Evolutionary conservation across 2,329 filamentous ascomycete species (phyloP), one percentile per base, ranked within the genome.

Genomic region (Arthrocladium fulminans): DNA sequence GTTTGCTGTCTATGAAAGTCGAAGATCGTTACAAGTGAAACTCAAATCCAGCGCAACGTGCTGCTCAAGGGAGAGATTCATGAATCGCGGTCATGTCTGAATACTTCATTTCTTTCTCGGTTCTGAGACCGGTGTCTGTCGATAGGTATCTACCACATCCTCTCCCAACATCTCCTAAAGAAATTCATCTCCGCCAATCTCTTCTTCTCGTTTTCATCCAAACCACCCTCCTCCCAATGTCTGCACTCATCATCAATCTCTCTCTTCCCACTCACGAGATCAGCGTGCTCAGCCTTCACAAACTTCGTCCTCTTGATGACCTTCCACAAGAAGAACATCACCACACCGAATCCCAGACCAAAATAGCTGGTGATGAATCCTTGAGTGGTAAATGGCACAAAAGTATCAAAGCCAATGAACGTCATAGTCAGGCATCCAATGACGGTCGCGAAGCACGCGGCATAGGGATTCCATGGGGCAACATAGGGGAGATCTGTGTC

Each of bases 381-480:
- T 38, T 70, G 65, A 7, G 70, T 60, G 40, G 55, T 61, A 63
- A 71, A 76, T 1, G 63, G 45, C 54, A 57, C 59, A 38, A 68
- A 67, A 1, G 61, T 57, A 10, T 61, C 59, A 44, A 66, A 87
- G 81, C 80, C 76, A 13, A 84, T 87, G 46, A 86, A 72, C 2
- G 88, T 61, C 46, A 86, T 81, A 23, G 81, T 64, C 23, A 77
- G 63, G 57, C 71, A 76, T 48, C 61, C 75, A 66, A 65, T 54
- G 0, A 53, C 19, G 4, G 86, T 66, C 0, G 77, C 80, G 35
- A 81, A 78, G 57, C 74, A 87, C 0, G 84, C 82, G 0, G 76
- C 74, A 57, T 81, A 88, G 1, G 86, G 86, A 67, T 87, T 84
- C 25, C 76, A 70, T 35, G 73, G 74, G 0, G 80, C 78, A 52